Base-by-base conservation (phyloP, 1,284 basidiomycete species). In the Pseudozyma thailandica region DNA sequence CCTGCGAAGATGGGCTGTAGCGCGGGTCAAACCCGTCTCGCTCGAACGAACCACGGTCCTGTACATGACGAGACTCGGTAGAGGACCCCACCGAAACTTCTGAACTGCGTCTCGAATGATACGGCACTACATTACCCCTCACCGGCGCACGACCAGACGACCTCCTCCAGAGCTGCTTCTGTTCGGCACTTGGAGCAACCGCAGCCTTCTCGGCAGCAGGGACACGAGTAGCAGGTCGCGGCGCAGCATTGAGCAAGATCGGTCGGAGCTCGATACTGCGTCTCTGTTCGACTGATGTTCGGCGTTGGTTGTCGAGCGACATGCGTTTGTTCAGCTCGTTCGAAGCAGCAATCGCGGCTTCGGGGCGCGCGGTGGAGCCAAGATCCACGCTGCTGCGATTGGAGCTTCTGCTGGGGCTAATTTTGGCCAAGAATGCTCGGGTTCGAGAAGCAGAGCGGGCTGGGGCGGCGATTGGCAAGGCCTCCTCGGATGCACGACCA, bases 251-350 rank as follows among this genome's bases (percentile, higher is more conserved):
- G 18, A 72, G 51, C 33, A 72, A 39, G 26, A 72, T 72, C 1
- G 69, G 69, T 12, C 62, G 46, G 1, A 72, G 58, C 41, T 66
- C 69, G 13, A 72, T 49, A 0, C 62, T 66, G 4, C 69, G 62
- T 7, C 58, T 54, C 49, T 65, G 62, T 10, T 66, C 62, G 4
- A 15, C 43, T 10, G 68, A 65, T 3, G 53, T 41, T 38, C 69
- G 62, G 16, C 27, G 33, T 27, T 62, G 51, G 12, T 31, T 45
- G 2, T 66, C 54, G n/a, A 61, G 37, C 4, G 57, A 45, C 28
- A 50, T 53, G 1, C 50, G 20, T 35, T 52, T 56, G 27, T 49
- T 42, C 2, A 33, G 16, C 6, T 66, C 52, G 0, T 9, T 41
- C 39, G 39, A 41, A 6, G 63, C 27, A 1, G 35, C 33, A 6